Evolutionary conservation across 2,329 filamentous ascomycete genomes (phyloP).

Genomic region (Verticillium tricorpus): DNA sequence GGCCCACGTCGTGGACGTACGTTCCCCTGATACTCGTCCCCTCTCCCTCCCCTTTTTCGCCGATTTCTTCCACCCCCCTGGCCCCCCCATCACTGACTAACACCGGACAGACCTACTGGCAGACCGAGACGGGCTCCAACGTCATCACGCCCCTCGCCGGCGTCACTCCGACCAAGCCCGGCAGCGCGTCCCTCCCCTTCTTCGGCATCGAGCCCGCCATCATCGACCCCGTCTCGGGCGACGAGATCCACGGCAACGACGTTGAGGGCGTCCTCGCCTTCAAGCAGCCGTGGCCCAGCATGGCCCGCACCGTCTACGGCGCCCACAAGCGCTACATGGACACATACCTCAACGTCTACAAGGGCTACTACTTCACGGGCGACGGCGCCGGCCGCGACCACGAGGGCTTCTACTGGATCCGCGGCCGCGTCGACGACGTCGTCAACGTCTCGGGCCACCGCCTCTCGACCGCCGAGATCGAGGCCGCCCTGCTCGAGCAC

Average conservation of each 20-base stretch:
- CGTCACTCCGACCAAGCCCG: slow-evolving; percentile 93
- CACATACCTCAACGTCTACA: slow-evolving; percentile 96
- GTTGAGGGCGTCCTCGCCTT: slow-evolving; percentile 96
- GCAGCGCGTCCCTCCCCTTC: slow-evolving; percentile 92
- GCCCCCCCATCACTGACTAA: too few relatives aligned
- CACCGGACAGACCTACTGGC: slow-evolving; percentile 84
- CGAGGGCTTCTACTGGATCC: slow-evolving; percentile 99
- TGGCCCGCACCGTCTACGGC: slow-evolving; percentile 96
- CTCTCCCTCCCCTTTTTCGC: neutral
- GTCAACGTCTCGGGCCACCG: slow-evolving; percentile 97
- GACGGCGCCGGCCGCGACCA: slow-evolving; percentile 95
- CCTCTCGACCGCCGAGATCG: slow-evolving; percentile 95
- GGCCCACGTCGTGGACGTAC: slow-evolving; percentile 88
- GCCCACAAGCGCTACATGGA: slow-evolving; percentile 99
- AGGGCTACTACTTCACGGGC: slow-evolving; percentile 88
- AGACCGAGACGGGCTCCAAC: slow-evolving; percentile 96
- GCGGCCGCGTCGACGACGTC: slow-evolving; percentile 95
- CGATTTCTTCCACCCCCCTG: too few relatives aligned
- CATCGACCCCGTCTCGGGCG: slow-evolving; percentile 91
- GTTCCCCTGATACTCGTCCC: slow-evolving; percentile 29
- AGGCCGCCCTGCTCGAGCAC: slow-evolving; percentile 94
- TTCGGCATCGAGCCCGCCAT: slow-evolving; percentile 98
- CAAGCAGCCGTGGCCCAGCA: slow-evolving; percentile 97
- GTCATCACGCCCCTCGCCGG: slow-evolving; percentile 92
- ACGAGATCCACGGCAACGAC: slow-evolving; percentile 91